Percentiles rank a stretch among this genome's conserved stretches.
Evolutionary conservation across 352 stramenopile genomes (phyloP).

Genomic region (Globisporangium solare): DNA sequence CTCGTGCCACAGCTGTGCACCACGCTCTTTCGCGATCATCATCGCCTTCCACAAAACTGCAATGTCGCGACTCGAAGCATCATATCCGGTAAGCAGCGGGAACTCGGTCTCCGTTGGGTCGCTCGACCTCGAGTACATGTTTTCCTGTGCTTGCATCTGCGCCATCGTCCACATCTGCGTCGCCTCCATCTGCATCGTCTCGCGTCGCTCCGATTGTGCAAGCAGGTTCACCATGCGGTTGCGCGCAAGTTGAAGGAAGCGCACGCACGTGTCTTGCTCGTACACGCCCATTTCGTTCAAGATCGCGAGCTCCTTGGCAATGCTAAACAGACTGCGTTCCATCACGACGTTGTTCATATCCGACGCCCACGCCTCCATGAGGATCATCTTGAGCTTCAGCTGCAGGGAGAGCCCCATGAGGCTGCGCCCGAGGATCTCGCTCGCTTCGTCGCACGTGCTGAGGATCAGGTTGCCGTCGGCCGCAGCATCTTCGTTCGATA

Average conservation of each 20-base stretch:
- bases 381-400: slow-evolving; percentile 83
- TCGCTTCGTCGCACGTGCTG: slow-evolving; percentile 20
- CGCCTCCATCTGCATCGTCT: slow-evolving; percentile 61
- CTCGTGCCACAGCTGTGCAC: slow-evolving; percentile 81
- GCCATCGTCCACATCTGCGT: slow-evolving; percentile 77
- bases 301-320: slow-evolving; percentile 78
- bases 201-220: slow-evolving; percentile 47
- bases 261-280: slow-evolving; percentile 68
- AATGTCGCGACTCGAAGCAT: slow-evolving; percentile 62
- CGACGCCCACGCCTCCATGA: slow-evolving; percentile 76
- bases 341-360: slow-evolving; percentile 88
- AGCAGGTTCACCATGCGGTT: slow-evolving; percentile 62
- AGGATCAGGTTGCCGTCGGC: slow-evolving; percentile 1
- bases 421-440: slow-evolving; percentile 41
- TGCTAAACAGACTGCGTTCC: slow-evolving; percentile 76
- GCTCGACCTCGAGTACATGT: slow-evolving; percentile 28
- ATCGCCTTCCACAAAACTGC: slow-evolving; percentile 81
- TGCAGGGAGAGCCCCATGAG: slow-evolving; percentile 77
- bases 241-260: slow-evolving; percentile 70
- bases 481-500: slow-evolving; percentile 14
- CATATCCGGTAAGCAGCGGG: slow-evolving; percentile 54
- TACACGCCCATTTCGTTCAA: slow-evolving; percentile 74
- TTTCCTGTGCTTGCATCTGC: slow-evolving; percentile 60
- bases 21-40: slow-evolving; percentile 69
- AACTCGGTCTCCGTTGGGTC: slow-evolving; percentile 51